These are phyloP conservation scores for Priceomyces haplophilus DNA, from an alignment of 805 yeast species.

Conservation along the genomic window DNA sequence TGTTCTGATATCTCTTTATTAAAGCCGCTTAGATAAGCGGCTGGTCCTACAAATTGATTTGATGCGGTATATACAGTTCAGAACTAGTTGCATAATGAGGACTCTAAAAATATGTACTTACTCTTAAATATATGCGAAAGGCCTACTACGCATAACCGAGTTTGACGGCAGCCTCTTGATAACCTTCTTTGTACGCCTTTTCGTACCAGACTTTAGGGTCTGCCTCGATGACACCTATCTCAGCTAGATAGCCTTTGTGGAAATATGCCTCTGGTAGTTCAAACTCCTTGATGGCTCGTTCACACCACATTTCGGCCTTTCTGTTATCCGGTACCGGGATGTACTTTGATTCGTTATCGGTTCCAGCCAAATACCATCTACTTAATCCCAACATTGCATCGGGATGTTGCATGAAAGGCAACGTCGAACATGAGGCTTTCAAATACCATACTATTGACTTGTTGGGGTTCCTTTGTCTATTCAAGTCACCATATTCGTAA, in stretches of 20 bases:
- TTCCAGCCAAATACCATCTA: slow-evolving; percentile 39
- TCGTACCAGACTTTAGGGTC: slow-evolving; percentile 30
- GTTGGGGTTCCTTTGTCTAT: slow-evolving; percentile 35
- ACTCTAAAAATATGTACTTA: too few relatives aligned
- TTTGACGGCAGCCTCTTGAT: slow-evolving; percentile 25
- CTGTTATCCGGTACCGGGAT: slow-evolving; percentile 36
- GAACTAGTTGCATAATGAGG: too few relatives aligned
- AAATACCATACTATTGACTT: slow-evolving; percentile 46
- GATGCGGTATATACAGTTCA: too few relatives aligned
- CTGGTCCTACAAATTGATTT: too few relatives aligned
- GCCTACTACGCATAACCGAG: slow-evolving; percentile 12
- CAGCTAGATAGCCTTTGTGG: slow-evolving; percentile 39
- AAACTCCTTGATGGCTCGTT: slow-evolving; percentile 40
- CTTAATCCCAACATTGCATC: slow-evolving; percentile 45
- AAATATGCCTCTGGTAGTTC: slow-evolving; percentile 37
- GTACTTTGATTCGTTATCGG: slow-evolving; percentile 31
- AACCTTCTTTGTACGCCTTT: slow-evolving; percentile 35
- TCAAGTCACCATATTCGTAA: slow-evolving; percentile 42
- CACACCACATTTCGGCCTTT: slow-evolving; percentile 42
- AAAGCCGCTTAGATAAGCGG: too few relatives aligned
- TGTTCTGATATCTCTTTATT: too few relatives aligned
- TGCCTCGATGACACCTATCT: slow-evolving; percentile 28
- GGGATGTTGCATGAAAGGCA: slow-evolving; percentile 38
- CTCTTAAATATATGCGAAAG: too few relatives aligned
- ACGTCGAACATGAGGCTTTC: slow-evolving; percentile 39